phyloP scores from a whole-genome alignment of 164 flowering plant genomes.

The Echeveria elegans region DNA sequence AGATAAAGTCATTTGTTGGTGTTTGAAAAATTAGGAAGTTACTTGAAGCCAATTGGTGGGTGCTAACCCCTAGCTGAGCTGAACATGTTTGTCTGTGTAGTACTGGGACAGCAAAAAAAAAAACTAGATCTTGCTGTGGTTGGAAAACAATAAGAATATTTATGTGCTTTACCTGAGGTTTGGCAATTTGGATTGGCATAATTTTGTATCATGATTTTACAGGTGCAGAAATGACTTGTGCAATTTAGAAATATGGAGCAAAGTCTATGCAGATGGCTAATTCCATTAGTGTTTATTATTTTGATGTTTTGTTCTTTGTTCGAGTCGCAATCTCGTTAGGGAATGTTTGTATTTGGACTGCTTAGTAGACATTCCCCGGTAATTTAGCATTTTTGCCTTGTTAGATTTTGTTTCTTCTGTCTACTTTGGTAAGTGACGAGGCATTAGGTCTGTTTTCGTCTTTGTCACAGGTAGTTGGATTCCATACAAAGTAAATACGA shows the following conservation, averaged over 20 bases:
- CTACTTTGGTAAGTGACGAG: not conserved
- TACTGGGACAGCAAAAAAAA: not conserved
- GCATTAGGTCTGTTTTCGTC: not conserved
- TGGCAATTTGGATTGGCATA: not conserved
- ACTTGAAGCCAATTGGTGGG: too few relatives aligned
- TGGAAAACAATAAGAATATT: not conserved
- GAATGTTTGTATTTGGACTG: not conserved
- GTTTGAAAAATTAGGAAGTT: too few relatives aligned
- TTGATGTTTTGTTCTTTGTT: not conserved
- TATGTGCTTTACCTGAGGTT: not conserved
- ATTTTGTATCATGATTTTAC: not conserved
- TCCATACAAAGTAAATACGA: not conserved
- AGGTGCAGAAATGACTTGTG: too few relatives aligned
- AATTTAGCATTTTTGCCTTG: not conserved
- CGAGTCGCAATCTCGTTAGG: not conserved
- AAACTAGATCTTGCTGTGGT: not conserved
- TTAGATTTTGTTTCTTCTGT: not conserved
- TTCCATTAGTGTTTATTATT: not conserved
- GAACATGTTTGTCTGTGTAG: too few relatives aligned
- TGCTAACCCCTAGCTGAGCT: too few relatives aligned
- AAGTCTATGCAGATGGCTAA: not conserved
- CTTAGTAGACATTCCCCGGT: not conserved
- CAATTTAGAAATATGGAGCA: not conserved
- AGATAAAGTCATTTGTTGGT: not conserved
- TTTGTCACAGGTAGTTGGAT: not conserved